Conservation (phyloP, 108 stramenopile species). For the Skeletonema menzelii region DNA sequence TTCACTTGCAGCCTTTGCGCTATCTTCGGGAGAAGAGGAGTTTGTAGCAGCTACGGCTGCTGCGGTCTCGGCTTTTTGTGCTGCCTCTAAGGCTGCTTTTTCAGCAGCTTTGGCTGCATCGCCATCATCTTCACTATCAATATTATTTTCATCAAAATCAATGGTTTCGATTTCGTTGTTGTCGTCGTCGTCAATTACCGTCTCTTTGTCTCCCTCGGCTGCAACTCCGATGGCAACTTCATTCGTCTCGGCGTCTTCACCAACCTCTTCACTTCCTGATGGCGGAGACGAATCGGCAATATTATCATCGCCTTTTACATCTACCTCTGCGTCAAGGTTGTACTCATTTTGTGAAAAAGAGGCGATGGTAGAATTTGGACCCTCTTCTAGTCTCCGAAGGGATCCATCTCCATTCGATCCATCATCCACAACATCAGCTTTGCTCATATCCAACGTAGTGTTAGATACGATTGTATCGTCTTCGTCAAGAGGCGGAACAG, state of each 20-base stretch:
- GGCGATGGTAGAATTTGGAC: neutral
- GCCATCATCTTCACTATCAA: slow-evolving; percentile 15
- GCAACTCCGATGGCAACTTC: neutral
- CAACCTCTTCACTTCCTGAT: neutral
- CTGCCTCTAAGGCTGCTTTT: slow-evolving; percentile 33
- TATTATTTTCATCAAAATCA: neutral
- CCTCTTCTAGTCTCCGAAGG: no score
- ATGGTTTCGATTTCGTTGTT: neutral
- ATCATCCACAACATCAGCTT: neutral
- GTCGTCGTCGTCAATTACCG: neutral
- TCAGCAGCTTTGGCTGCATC: slow-evolving; percentile 40
- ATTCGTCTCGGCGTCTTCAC: neutral
- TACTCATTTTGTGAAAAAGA: neutral
- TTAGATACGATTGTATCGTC: neutral
- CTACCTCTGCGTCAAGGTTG: neutral
- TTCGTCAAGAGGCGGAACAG: neutral
- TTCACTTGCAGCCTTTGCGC: slow-evolving; percentile 42
- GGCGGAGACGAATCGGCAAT: neutral
- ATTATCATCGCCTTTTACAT: neutral
- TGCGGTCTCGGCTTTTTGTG: slow-evolving; percentile 9
- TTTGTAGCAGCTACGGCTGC: slow-evolving; percentile 43
- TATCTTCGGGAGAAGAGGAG: slow-evolving; percentile 36
- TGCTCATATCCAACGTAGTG: neutral
- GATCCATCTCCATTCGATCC: no score
- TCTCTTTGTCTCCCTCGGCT: neutral